A percentile compares a stretch with the other conserved stretches of the same genome.
Conservation (phyloP, 1,284 basidiomycete genomes). For the Termitomyces sp. region DNA sequence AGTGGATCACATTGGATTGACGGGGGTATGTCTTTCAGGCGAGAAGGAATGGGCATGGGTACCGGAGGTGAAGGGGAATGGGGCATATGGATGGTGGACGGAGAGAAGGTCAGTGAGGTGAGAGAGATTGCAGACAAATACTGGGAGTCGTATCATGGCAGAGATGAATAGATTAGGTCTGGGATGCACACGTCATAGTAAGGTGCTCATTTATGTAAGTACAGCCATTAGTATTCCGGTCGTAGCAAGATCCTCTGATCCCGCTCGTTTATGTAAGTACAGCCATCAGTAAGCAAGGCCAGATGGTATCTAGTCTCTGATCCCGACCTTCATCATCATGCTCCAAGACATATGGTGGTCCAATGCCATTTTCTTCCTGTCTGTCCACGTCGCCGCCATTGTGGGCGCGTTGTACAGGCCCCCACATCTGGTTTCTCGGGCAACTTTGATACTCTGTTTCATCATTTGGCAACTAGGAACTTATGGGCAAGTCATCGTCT, state of each 20-base stretch:
- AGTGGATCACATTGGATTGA: conserved; percentile 62
- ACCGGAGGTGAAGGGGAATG: conserved; percentile 50
- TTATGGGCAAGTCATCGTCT: conserved; percentile 51
- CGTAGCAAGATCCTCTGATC: not conserved
- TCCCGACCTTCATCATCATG: not conserved
- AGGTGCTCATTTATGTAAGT: not conserved
- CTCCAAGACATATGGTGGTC: conserved; percentile 55
- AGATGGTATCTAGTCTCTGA: not conserved
- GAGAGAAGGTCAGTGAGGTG: conserved; percentile 47
- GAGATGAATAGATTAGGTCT: conserved; percentile 4
- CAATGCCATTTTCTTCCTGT: conserved; percentile 65
- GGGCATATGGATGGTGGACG: conserved; percentile 60
- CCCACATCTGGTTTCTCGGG: conserved; percentile 36
- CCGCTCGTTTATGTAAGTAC: not conserved
- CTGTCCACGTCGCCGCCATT: conserved; percentile 55
- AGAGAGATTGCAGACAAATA: conserved; percentile 39
- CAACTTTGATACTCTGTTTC: conserved; percentile 50
- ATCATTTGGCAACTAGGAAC: conserved; percentile 66
- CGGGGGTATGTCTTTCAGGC: conserved; percentile 46
- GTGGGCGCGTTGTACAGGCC: conserved; percentile 50
- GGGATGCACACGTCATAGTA: no score
- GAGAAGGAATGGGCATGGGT: conserved; percentile 68
- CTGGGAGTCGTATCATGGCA: conserved; percentile 15
- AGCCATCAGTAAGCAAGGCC: no score
- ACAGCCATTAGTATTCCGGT: no score